These are phyloP conservation scores for Cytidiella melzeri DNA, from an alignment of 768 basidiomycete species.

Conservation along the genomic window DNA sequence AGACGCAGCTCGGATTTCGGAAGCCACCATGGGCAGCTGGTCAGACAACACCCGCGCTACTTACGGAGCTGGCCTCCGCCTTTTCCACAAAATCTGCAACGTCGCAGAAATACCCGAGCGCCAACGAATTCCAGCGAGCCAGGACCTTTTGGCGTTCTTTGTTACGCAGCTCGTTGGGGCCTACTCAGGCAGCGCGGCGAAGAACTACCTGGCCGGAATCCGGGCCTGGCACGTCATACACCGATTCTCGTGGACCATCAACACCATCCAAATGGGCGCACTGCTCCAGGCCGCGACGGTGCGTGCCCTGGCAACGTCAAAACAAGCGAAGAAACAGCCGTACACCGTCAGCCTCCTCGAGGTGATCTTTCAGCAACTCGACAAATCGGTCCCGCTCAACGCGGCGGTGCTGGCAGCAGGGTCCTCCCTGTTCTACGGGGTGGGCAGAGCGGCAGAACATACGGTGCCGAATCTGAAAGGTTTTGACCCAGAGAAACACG, in stretches of 20 bases:
- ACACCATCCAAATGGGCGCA: slow-evolving; percentile 21
- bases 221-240: slow-evolving; percentile 44
- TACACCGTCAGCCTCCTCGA: slow-evolving; percentile 24
- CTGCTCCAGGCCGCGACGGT: slow-evolving; percentile 26
- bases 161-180: slow-evolving; percentile 20
- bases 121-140: slow-evolving; percentile 23
- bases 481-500: slow-evolving; percentile 27
- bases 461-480: slow-evolving; percentile 25
- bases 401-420: slow-evolving; percentile 33
- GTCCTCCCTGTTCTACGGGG: slow-evolving; percentile 32
- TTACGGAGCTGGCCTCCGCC: slow-evolving; percentile 20
- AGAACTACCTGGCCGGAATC: slow-evolving; percentile 33
- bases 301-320: slow-evolving; percentile 27
- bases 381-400: slow-evolving; percentile 26
- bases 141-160: slow-evolving; percentile 20
- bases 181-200: slow-evolving; percentile 27
- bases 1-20: too few relatives aligned
- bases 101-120: slow-evolving; percentile 24
- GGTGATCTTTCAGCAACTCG: slow-evolving; percentile 16
- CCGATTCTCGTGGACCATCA: slow-evolving; percentile 26
- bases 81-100: slow-evolving; percentile 38
- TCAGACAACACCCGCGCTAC: slow-evolving; percentile 5
- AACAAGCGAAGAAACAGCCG: slow-evolving; percentile 24
- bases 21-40: slow-evolving; percentile 14
- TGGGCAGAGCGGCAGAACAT: slow-evolving; percentile 32